A percentile compares a stretch with the other conserved stretches of the same genome.
phyloP scores from a whole-genome alignment of 805 yeast species.

The Starmerella asiatica region DNA sequence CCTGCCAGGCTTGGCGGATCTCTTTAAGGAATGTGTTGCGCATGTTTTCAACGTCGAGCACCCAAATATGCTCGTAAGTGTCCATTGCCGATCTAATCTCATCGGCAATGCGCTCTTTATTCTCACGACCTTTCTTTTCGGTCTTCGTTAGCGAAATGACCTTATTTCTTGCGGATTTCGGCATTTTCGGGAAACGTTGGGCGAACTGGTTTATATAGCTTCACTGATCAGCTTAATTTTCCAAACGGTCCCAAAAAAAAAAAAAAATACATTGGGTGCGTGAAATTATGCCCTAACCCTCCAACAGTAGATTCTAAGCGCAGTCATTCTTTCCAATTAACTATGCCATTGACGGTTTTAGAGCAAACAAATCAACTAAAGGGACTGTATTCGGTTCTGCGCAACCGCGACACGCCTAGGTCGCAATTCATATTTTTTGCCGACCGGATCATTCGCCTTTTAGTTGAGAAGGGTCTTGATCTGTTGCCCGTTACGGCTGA shows the following conservation, averaged over 20 bases:
- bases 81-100: conserved; percentile 78
- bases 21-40: conserved; percentile 93
- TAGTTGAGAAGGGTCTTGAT: conserved; percentile 92
- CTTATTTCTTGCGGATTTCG: conserved; percentile 94
- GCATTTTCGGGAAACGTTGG: conserved; percentile 41
- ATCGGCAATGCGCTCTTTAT: conserved; percentile 80
- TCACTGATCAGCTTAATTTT: background rate
- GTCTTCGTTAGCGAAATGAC: conserved; percentile 91
- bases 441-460: conserved; percentile 80
- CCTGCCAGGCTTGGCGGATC: conserved; percentile 83
- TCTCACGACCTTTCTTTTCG: conserved; percentile 87
- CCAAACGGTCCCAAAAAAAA: background rate
- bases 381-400: conserved; percentile 79
- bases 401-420: conserved; percentile 67
- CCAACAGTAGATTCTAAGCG: too few species aligned
- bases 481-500: conserved; percentile 73
- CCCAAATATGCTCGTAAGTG: conserved; percentile 65
- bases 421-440: conserved; percentile 92
- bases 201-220: too few species aligned
- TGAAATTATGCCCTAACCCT: background rate
- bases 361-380: conserved; percentile 82
- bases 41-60: conserved; percentile 75
- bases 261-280: background rate
- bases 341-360: conserved; percentile 30
- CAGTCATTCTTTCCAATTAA: background rate